phyloP scores from a whole-genome alignment of 768 basidiomycete species.

The Pulveroboletus sp. region DNA sequence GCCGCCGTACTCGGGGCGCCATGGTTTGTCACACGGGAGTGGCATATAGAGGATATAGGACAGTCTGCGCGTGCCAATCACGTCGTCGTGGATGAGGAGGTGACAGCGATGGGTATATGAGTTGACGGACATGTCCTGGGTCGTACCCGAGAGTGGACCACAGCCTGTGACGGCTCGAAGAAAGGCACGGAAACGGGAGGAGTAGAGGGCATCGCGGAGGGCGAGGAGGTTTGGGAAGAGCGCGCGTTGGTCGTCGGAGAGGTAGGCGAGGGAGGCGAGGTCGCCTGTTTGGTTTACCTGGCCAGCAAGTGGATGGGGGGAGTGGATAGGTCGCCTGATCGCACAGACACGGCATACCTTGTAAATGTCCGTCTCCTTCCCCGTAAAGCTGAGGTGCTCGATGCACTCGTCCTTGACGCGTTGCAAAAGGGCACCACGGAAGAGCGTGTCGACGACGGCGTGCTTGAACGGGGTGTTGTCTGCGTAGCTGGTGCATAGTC shows the following conservation, averaged over 20 bases:
- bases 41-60: slow-evolving; percentile 98
- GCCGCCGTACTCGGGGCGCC: slow-evolving; percentile 90
- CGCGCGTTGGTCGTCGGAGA: slow-evolving; percentile 69
- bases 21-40: slow-evolving; percentile 62
- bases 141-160: slow-evolving; percentile 83
- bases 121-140: slow-evolving; percentile 94
- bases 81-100: slow-evolving; percentile 97
- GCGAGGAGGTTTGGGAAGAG: slow-evolving; percentile 75
- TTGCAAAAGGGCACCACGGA: slow-evolving; percentile 76
- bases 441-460: slow-evolving; percentile 72
- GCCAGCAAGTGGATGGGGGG: background rate
- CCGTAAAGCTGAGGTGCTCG: slow-evolving; percentile 71
- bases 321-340: background rate
- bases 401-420: slow-evolving; percentile 83
- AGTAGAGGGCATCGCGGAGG: slow-evolving; percentile 91
- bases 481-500: slow-evolving; percentile 52
- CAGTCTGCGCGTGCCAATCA: slow-evolving; percentile 88
- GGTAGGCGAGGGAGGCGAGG: slow-evolving; percentile 86
- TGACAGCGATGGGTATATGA: slow-evolving; percentile 90
- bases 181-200: slow-evolving; percentile 72
- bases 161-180: slow-evolving; percentile 86
- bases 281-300: slow-evolving; percentile 98
- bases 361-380: slow-evolving; percentile 99
- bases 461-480: slow-evolving; percentile 74
- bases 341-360: slow-evolving; percentile 53